Percentiles rank a stretch among this genome's conserved stretches.
These are phyloP conservation scores for Mycoemilia scoparia DNA, from an alignment of 192 early-diverging fungal species.

Conservation along the genomic window DNA sequence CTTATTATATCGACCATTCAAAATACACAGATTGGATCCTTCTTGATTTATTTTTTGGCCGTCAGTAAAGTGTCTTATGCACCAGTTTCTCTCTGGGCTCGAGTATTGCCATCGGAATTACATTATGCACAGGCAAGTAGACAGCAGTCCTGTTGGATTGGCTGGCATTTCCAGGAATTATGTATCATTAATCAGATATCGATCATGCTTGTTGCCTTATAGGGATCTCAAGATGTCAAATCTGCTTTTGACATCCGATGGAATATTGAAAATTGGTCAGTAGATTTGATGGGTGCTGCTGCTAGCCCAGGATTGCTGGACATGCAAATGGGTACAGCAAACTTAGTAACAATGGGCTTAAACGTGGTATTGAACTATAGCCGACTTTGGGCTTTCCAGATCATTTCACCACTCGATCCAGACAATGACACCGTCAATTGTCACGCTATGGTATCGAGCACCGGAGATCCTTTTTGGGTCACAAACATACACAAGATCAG, in stretches of 20 bases:
- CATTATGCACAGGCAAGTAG: constrained; percentile 43
- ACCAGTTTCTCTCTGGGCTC: constrained; percentile 50
- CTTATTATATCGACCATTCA: neutral
- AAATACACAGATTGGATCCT: too few relatives aligned
- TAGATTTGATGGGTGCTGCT: constrained; percentile 9
- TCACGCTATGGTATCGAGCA: constrained; percentile 73
- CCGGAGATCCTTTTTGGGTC: constrained; percentile 64
- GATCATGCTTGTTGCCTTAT: constrained; percentile 53
- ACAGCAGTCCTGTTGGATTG: constrained; percentile 65
- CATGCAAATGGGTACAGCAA: neutral
- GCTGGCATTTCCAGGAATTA: constrained; percentile 48
- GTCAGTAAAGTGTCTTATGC: constrained; percentile 57
- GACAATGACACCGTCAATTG: constrained; percentile 67
- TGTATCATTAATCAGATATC: too few relatives aligned
- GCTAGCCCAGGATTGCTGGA: neutral
- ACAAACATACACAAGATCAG: constrained; percentile 46
- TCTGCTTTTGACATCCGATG: constrained; percentile 40
- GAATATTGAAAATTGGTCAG: constrained; percentile 64
- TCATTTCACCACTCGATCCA: constrained; percentile 34
- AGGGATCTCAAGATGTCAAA: constrained; percentile 69
- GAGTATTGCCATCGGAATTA: constrained; percentile 46
- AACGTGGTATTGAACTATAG: too few relatives aligned
- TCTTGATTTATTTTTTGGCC: too few relatives aligned
- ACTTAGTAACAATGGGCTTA: constrained; percentile 14
- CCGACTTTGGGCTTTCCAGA: constrained; percentile 68